Evolutionary conservation across 345 rosid genomes (phyloP).

Genomic region (Melastoma malabathricum): DNA sequence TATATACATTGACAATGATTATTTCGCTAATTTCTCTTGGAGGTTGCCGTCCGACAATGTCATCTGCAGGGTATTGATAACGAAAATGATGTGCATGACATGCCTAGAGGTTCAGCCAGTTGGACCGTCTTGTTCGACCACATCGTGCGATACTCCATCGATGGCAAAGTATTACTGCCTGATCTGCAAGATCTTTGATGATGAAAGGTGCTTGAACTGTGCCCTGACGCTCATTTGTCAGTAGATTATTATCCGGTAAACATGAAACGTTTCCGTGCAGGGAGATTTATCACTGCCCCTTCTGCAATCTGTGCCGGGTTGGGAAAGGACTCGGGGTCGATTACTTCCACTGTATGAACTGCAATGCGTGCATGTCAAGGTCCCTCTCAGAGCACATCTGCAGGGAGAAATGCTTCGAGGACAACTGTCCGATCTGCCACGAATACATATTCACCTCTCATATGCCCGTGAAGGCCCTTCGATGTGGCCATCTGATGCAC

Average conservation of each 20-base stretch:
- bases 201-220: constrained; percentile 38
- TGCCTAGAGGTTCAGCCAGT: constrained; percentile 60
- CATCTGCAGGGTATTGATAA: constrained; percentile 36
- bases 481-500: constrained; percentile 88
- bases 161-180: constrained; percentile 77
- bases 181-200: constrained; percentile 66
- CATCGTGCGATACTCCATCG: constrained; percentile 37
- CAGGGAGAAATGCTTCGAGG: constrained; percentile 60
- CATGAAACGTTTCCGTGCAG: constrained; percentile 21
- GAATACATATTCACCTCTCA: constrained; percentile 64
- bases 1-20: constrained; percentile 8
- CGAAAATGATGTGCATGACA: constrained; percentile 82
- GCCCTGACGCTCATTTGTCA: not conserved
- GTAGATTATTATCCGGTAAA: not conserved
- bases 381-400: constrained; percentile 42
- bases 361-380: constrained; percentile 75
- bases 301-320: constrained; percentile 70
- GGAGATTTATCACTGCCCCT: constrained; percentile 86
- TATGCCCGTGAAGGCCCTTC: constrained; percentile 58
- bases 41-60: not conserved
- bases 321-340: constrained; percentile 79
- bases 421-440: constrained; percentile 74
- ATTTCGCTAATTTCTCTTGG: not conserved
- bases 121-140: constrained; percentile 36
- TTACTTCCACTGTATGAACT: constrained; percentile 80